Evolutionary conservation across 441 rosid species (phyloP).

Genomic region (Arabidopsis lyrata): DNA sequence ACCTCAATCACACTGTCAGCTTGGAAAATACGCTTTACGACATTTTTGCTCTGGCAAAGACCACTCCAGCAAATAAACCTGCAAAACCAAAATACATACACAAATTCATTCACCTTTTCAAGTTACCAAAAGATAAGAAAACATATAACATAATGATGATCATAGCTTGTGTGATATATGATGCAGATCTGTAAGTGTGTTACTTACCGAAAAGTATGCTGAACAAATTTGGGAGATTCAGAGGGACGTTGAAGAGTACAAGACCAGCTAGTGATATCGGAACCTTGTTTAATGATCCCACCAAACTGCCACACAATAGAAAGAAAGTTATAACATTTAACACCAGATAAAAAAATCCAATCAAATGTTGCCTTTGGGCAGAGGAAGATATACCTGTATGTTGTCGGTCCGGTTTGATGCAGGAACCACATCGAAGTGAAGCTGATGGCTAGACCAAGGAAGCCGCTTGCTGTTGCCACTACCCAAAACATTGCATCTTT

Average conservation of each 20-base stretch:
- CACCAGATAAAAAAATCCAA: not conserved
- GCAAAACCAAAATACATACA: slow-evolving; percentile 32
- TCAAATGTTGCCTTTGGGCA: slow-evolving; percentile 1
- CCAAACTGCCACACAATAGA: slow-evolving; percentile 59
- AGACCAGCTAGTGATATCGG: slow-evolving; percentile 88
- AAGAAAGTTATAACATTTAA: not conserved
- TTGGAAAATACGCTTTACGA: slow-evolving; percentile 47
- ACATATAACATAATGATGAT: not conserved
- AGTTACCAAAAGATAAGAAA: not conserved
- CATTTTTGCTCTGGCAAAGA: slow-evolving; percentile 91
- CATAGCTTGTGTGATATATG: slow-evolving; percentile 3
- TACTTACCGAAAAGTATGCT: slow-evolving; percentile 86
- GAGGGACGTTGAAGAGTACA: slow-evolving; percentile 77
- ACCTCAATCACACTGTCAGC: slow-evolving; percentile 14
- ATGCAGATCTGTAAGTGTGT: not conserved
- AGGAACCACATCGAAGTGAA: slow-evolving; percentile 98
- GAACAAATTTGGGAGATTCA: slow-evolving; percentile 73
- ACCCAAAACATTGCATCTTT: slow-evolving; percentile 84
- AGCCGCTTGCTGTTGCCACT: slow-evolving; percentile 83
- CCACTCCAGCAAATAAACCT: slow-evolving; percentile 89
- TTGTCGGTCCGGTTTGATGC: slow-evolving; percentile 94
- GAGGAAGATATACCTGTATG: slow-evolving; percentile 64
- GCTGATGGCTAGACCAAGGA: slow-evolving; percentile 91
- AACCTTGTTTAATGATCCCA: slow-evolving; percentile 95
- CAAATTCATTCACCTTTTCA: slow-evolving; percentile 3